These are phyloP conservation scores for Pichia sorboxylosa DNA, from an alignment of 1,139 yeast species.

Conservation along the genomic window DNA sequence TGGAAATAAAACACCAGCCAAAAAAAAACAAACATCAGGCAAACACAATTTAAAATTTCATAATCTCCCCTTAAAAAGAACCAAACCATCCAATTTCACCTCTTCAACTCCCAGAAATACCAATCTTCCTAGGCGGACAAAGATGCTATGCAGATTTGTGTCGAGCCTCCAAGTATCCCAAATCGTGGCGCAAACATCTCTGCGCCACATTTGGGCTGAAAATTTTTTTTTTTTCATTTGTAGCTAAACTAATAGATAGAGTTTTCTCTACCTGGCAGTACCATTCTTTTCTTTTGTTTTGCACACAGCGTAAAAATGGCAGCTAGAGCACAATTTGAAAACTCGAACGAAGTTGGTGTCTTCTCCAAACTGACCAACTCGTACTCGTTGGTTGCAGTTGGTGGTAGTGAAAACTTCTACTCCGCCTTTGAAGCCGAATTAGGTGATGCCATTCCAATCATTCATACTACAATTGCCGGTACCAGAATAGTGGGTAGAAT, in stretches of 20 bases:
- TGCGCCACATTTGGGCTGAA: no score
- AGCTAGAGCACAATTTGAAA: constrained; percentile 56
- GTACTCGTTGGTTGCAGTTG: constrained; percentile 91
- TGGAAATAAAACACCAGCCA: no score
- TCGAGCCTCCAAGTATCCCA: no score
- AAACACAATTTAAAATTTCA: no score
- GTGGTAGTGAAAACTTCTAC: constrained; percentile 96
- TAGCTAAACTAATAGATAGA: background rate
- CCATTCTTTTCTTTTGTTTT: background rate
- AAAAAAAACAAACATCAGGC: no score
- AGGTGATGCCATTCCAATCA: constrained; percentile 92
- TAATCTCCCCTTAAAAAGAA: no score
- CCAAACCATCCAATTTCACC: no score
- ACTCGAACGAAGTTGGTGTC: constrained; percentile 97
- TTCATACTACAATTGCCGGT: constrained; percentile 95
- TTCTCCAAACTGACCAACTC: constrained; percentile 94
- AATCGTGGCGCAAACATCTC: no score
- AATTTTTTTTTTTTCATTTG: background rate
- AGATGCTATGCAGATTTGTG: no score
- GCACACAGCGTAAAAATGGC: constrained; percentile 7
- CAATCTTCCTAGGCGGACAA: no score
- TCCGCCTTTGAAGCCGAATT: constrained; percentile 96
- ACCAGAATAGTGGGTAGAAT: constrained; percentile 96
- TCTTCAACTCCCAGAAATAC: no score
- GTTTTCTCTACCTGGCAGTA: background rate